A percentile compares a stretch with the other conserved stretches of the same genome.
These are phyloP conservation scores for Eutrema japonicum DNA, from an alignment of 345 rosid genomes.

Conservation along the genomic window DNA sequence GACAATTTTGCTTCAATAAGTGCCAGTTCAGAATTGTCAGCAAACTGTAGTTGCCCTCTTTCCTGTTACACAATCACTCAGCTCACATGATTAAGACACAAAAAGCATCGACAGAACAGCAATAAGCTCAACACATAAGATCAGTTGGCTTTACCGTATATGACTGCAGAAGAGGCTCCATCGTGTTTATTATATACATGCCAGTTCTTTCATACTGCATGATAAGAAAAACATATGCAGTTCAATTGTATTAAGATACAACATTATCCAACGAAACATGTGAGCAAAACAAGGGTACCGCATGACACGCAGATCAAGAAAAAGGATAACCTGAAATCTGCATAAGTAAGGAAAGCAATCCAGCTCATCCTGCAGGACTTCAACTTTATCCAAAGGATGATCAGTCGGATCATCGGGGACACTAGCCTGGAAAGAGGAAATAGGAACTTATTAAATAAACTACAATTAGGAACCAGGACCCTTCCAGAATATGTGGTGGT, in stretches of 20 bases:
- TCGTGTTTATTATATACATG: conserved; percentile 71
- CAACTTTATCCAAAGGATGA: conserved; percentile 94
- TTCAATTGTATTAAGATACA: conserved; percentile 30
- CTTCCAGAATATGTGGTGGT: conserved; percentile 8
- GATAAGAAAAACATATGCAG: conserved; percentile 17
- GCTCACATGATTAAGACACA: conserved; percentile 17
- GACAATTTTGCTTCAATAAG: conserved; percentile 93
- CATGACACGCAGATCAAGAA: conserved; percentile 21
- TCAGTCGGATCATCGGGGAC: conserved; percentile 79
- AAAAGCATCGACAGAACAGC: conserved; percentile 6
- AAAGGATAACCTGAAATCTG: conserved; percentile 84
- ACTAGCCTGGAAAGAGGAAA: conserved; percentile 61
- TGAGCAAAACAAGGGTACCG: conserved; percentile 11
- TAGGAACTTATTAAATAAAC: conserved; percentile 18
- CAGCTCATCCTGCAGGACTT: conserved; percentile 97
- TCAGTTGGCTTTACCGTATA: conserved; percentile 70
- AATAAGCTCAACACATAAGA: conserved; percentile 26
- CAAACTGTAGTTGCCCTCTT: conserved; percentile 65
- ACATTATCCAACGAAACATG: not conserved
- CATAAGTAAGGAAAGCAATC: conserved; percentile 98
- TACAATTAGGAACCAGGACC: not conserved
- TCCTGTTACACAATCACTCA: conserved; percentile 61
- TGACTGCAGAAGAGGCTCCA: conserved; percentile 94
- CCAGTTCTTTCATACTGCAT: conserved; percentile 94
- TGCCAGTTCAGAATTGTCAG: conserved; percentile 72